These are phyloP conservation scores for Penicillium cataractarum DNA, from an alignment of 495 filamentous ascomycete species.

Conservation along the genomic window DNA sequence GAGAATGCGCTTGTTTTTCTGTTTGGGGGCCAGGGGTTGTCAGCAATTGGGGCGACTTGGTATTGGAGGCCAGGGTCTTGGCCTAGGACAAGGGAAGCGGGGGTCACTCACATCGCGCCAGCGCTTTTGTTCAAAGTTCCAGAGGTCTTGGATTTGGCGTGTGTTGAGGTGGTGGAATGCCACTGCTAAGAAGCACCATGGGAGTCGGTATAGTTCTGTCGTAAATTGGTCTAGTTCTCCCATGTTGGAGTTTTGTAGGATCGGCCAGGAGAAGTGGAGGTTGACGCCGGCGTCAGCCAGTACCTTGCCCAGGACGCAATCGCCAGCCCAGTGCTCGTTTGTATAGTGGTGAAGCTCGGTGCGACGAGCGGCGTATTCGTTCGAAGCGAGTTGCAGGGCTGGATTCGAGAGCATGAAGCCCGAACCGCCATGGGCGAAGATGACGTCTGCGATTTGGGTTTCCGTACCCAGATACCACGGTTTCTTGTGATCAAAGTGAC, in stretches of 20 bases:
- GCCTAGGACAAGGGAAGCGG: neutral
- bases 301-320: constrained; percentile 63
- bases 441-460: constrained; percentile 53
- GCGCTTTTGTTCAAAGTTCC: constrained; percentile 46
- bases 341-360: constrained; percentile 57
- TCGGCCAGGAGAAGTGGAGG: constrained; percentile 54
- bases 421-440: constrained; percentile 70
- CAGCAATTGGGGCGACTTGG: neutral
- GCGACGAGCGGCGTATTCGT: constrained; percentile 47
- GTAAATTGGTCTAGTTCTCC: constrained; percentile 51
- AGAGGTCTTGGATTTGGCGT: constrained; percentile 42
- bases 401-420: constrained; percentile 67
- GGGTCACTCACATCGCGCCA: constrained; percentile 36
- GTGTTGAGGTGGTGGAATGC: constrained; percentile 57
- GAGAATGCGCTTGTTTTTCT: constrained; percentile 42
- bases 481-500: constrained; percentile 50
- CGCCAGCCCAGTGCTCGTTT: constrained; percentile 66
- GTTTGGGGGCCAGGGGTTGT: neutral
- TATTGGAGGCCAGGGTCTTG: neutral
- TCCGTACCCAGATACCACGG: constrained; percentile 63
- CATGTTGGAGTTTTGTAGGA: constrained; percentile 53
- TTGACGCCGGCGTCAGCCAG: constrained; percentile 57
- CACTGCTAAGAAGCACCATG: constrained; percentile 60
- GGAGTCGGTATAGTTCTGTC: constrained; percentile 40
- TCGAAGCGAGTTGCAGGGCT: constrained; percentile 51